Base-by-base conservation (phyloP, 306 rosid species). In the Cercis canadensis region DNA sequence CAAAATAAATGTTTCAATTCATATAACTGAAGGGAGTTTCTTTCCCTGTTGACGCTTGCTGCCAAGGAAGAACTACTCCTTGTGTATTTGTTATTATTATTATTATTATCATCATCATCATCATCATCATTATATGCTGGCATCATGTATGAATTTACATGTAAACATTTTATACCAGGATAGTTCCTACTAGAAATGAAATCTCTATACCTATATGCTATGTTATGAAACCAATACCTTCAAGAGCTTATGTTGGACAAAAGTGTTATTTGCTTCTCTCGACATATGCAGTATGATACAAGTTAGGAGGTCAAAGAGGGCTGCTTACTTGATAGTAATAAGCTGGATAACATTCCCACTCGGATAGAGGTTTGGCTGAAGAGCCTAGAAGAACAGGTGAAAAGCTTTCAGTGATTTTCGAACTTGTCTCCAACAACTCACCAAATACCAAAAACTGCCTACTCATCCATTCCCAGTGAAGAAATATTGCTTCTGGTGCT, bases 381-480 rank as follows among this genome's bases (percentile, higher is more conserved):
- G 86, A 76, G 49, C 75, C 90, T 11, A 65, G 52, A 65, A 31
- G 57, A 61, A 83, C 64, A 68, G 92, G 79, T 52, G 87, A 79
- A 74, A 84, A 21, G 81, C 75, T 78, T 74, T 84, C 88, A 70
- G 74, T 67, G 57, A 47, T 63, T 78, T 74, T 79, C 44, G 89
- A 78, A 77, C 96, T 90, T 68, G 88, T 94, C 88, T 94, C 96
- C 72, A 94, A 69, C 80, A 94, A 83, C 80, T 94, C 97, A 3
- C 92, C 96, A 80, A 94, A 90, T 69, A 89, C 98, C 92, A 89
- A 81, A 79, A 64, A 94, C 77, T 94, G 98, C 80, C 92, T 87
- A 77, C 97, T 89, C 92, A 94, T 79, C 98, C 98, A 94, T 74
- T 89, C 98, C 97, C 94, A 89, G 70, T 94, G 98, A 81, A 94